Percentiles rank a stretch among this genome's conserved stretches.
Evolutionary conservation across 1,139 yeast species (phyloP).

Genomic region (Geotrichum histeridarum): DNA sequence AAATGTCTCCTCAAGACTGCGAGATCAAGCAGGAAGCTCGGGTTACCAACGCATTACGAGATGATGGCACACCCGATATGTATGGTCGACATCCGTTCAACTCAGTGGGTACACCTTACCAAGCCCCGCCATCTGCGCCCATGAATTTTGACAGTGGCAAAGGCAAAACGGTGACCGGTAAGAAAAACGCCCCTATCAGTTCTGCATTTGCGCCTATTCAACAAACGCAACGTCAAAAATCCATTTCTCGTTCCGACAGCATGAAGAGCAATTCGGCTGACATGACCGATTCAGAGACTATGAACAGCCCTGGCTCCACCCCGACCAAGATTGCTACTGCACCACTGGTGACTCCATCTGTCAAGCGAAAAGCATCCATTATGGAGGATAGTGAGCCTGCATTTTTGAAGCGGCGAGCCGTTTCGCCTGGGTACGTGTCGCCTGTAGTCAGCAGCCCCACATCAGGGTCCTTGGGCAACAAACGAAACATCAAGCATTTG

Average conservation of each 20-base stretch:
- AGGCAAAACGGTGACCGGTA: too few relatives aligned
- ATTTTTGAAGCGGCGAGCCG: constrained; percentile 32
- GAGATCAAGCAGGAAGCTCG: constrained; percentile 36
- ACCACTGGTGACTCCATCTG: constrained; percentile 17
- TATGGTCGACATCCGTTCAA: background rate
- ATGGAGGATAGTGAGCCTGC: constrained; percentile 26
- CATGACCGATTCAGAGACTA: constrained; percentile 16
- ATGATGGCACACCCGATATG: constrained; percentile 18
- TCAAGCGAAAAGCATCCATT: constrained; percentile 26
- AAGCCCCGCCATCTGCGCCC: background rate
- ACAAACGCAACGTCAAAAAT: background rate
- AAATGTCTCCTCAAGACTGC: constrained; percentile 33
- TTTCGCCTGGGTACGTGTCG: constrained; percentile 30
- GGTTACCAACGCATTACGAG: constrained; percentile 33
- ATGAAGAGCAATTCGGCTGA: background rate
- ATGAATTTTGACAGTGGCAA: background rate
- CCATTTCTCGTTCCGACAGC: constrained; percentile 15
- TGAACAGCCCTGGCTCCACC: background rate
- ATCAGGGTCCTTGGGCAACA: constrained; percentile 22
- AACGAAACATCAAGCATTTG: constrained; percentile 31
- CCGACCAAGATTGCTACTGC: constrained; percentile 4
- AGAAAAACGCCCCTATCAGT: background rate
- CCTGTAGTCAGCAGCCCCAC: constrained; percentile 27
- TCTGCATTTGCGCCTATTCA: constrained; percentile 4
- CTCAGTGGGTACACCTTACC: background rate